phyloP scores from a whole-genome alignment of 2,329 filamentous ascomycete genomes.

The Phialophora expanda region DNA sequence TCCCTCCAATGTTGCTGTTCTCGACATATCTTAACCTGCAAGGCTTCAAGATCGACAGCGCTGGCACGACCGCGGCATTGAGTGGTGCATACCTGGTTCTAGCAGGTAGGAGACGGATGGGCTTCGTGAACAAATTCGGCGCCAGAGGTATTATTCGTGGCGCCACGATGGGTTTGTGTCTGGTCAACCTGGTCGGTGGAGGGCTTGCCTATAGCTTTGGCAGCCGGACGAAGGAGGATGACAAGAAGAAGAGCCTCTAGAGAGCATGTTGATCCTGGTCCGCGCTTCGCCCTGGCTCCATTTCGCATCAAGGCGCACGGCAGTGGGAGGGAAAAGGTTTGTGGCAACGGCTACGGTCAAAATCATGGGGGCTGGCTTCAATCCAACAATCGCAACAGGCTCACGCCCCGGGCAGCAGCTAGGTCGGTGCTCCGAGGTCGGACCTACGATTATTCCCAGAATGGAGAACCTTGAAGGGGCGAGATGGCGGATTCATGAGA shows the following conservation, averaged over 20 bases:
- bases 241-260: slow-evolving; percentile 25
- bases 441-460: background rate
- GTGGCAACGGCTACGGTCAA: background rate
- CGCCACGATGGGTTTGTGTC: slow-evolving; percentile 52
- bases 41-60: slow-evolving; percentile 66
- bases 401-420: background rate
- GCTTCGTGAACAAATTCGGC: slow-evolving; percentile 53
- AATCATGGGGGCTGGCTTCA: background rate
- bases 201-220: slow-evolving; percentile 55
- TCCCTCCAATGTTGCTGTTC: slow-evolving; percentile 69
- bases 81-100: slow-evolving; percentile 69
- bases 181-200: slow-evolving; percentile 54
- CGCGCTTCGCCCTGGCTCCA: background rate
- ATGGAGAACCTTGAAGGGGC: too few relatives aligned
- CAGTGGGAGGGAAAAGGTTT: background rate
- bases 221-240: slow-evolving; percentile 48
- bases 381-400: background rate
- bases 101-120: slow-evolving; percentile 61
- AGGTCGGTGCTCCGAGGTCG: background rate
- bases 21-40: slow-evolving; percentile 69
- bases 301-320: background rate
- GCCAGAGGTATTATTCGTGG: slow-evolving; percentile 53
- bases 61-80: slow-evolving; percentile 68
- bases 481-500: background rate
- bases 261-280: too few relatives aligned